These are phyloP conservation scores for Candida pseudoglaebosa DNA, from an alignment of 805 yeast genomes.

Conservation along the genomic window DNA sequence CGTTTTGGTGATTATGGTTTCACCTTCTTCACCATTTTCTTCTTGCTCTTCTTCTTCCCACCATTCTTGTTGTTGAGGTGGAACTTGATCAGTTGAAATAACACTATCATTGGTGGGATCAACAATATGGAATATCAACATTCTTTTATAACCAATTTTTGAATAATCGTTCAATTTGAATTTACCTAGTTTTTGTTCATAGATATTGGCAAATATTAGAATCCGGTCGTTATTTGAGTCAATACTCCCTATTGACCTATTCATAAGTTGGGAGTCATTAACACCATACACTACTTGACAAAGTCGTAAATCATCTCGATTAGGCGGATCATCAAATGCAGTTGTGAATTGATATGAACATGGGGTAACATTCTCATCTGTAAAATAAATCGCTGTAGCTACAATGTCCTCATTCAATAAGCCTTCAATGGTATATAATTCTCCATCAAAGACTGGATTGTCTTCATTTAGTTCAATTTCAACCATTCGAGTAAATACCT, in stretches of 20 bases:
- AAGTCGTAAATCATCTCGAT: slow-evolving; percentile 28
- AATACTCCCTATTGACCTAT: slow-evolving; percentile 20
- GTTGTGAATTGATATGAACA: slow-evolving; percentile 27
- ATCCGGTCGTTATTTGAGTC: slow-evolving; percentile 23
- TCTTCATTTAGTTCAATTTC: slow-evolving; percentile 40
- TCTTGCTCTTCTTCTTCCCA: slow-evolving; percentile 14
- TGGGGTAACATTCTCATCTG: slow-evolving; percentile 36
- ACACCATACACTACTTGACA: slow-evolving; percentile 25
- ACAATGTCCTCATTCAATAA: slow-evolving; percentile 38
- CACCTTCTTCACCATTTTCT: no score
- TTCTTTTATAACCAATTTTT: slow-evolving; percentile 35
- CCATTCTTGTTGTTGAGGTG: slow-evolving; percentile 39
- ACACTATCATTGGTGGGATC: slow-evolving; percentile 31
- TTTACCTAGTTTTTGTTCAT: slow-evolving; percentile 37
- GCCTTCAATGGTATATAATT: slow-evolving; percentile 43
- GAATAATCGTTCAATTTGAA: slow-evolving; percentile 33
- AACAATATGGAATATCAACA: slow-evolving; percentile 35
- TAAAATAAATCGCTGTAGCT: slow-evolving; percentile 38
- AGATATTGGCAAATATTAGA: slow-evolving; percentile 36
- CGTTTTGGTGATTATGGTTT: no score
- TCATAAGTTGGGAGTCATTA: slow-evolving; percentile 23
- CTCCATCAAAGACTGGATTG: slow-evolving; percentile 34
- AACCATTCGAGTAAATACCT: slow-evolving; percentile 38
- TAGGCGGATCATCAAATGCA: slow-evolving; percentile 26
- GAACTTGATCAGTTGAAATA: slow-evolving; percentile 26